phyloP scores from a whole-genome alignment of 225 moss, liverwort and hornwort genomes.

The Bryum argenteum region DNA sequence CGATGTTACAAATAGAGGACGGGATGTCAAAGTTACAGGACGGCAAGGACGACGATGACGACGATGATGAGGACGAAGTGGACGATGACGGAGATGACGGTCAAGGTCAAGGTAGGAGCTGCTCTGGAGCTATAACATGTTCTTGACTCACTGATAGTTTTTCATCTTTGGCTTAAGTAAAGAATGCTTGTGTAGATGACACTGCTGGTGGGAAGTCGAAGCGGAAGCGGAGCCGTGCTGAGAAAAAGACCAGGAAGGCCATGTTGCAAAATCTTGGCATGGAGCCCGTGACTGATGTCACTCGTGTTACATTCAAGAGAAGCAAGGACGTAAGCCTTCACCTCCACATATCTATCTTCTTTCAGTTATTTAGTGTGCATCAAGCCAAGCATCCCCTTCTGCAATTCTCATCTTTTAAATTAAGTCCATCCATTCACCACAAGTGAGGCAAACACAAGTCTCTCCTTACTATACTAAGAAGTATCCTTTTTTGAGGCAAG shows the following conservation, averaged over 20 bases:
- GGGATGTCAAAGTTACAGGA: too few species aligned
- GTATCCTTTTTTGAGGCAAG: too few species aligned
- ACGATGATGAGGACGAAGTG: conserved; percentile 75
- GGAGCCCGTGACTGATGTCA: conserved; percentile 89
- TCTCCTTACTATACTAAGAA: too few species aligned
- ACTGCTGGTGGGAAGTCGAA: conserved; percentile 74
- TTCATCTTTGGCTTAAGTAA: not conserved
- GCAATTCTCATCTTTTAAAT: too few species aligned
- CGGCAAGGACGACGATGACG: conserved; percentile 87
- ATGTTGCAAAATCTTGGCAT: conserved; percentile 98
- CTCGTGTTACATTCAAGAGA: conserved; percentile 92
- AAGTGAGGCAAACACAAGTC: too few species aligned
- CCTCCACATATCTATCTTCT: too few species aligned
- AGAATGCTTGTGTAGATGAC: conserved; percentile 64
- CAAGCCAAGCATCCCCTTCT: too few species aligned
- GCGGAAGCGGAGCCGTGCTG: conserved; percentile 95
- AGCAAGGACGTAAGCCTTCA: conserved; percentile 77
- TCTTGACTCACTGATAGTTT: not conserved
- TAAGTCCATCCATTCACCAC: too few species aligned
- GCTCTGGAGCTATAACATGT: too few species aligned
- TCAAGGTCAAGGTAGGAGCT: conserved; percentile 48
- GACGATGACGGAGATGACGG: conserved; percentile 80
- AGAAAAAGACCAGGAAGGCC: conserved; percentile 97
- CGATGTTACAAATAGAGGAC: conserved; percentile 80
- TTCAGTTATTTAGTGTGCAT: too few species aligned